phyloP scores from a whole-genome alignment of 345 rosid genomes.

The Heritiera littoralis region DNA sequence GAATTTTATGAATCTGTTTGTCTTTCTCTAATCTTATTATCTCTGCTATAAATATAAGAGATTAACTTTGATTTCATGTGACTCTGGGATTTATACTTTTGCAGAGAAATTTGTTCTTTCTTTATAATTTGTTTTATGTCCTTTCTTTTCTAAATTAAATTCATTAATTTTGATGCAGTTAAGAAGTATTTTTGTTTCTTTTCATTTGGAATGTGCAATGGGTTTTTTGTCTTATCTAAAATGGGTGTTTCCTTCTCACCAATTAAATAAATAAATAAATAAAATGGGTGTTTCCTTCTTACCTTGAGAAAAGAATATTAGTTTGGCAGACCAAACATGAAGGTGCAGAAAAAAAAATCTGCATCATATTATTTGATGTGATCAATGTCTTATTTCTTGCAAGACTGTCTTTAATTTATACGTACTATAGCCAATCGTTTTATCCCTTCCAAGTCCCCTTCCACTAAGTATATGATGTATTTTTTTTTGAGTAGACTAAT shows the following conservation, averaged over 20 bases:
- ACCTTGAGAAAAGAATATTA: background rate
- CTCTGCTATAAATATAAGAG: constrained; percentile 25
- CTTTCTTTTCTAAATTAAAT: background rate
- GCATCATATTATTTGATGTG: background rate
- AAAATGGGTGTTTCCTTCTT: too few species aligned
- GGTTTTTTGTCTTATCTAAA: constrained; percentile 1
- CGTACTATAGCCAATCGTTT: background rate
- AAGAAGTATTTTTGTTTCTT: background rate
- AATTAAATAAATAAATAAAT: too few species aligned
- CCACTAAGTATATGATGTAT: too few species aligned
- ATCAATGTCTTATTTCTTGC: constrained; percentile 11
- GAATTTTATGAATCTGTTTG: constrained; percentile 5
- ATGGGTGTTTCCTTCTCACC: background rate
- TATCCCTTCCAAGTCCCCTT: constrained; percentile 14
- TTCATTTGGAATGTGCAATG: constrained; percentile 16
- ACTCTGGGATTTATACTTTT: constrained; percentile 5
- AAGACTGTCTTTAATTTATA: constrained; percentile 7
- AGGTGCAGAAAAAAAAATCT: background rate
- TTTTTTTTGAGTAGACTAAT: too few species aligned
- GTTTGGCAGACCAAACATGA: constrained; percentile 24
- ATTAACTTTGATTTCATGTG: constrained; percentile 8
- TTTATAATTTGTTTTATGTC: background rate
- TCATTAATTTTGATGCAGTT: background rate
- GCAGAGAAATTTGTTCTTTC: constrained; percentile 7
- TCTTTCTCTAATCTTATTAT: background rate